Evolutionary conservation across 768 basidiomycete species (phyloP), one percentile per base, ranked within the genome.

Genomic region (Xanthoconium stramineum): DNA sequence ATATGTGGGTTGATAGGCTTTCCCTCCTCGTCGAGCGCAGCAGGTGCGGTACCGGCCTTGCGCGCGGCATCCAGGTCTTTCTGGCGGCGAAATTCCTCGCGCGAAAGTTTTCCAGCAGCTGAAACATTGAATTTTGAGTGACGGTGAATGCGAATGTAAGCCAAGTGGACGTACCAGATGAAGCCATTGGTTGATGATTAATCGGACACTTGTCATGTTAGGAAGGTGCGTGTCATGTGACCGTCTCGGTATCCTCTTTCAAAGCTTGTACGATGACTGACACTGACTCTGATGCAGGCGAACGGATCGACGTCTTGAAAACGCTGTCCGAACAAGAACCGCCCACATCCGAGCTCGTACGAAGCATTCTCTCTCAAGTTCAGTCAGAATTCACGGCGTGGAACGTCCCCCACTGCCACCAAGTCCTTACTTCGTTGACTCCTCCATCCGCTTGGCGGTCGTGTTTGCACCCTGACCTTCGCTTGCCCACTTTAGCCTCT

Each of bases 1-100:
- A 99, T 98, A 73, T 99, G 97, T 35, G 97, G 97, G 67, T 98
- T 99, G 76, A 99, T 98, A 48, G 94, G 86, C 66, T 83, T 86
- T 50, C 97, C 97, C 71, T 97, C 89, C 72, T 94, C 91, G 68
- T 99, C 97, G 33, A 97, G 79, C 32, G 94, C 95, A 28, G 96
- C 93, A 20, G 95, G 92, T 13, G 95, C 97, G 11, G 96, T 98
- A 74, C 97, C 96, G 37, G 96, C 97, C 77, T 98, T 98, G 52
- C 96, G 90, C 56, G 96, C 96, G 6, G 96, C 96, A 73, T 98
- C 96, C 53, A 98, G 85, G 70, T 98, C 96, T 73, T 97, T 97
- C 73, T 96, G 91, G 28, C 92, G 84, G 46, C 95, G 84, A 68
- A 92, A 96, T 70, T 98, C 95, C 72, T 97, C 95, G 37, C 94